These are phyloP conservation scores for Cryptococcus sp. DNA, from an alignment of 1,284 basidiomycete genomes.

Conservation along the genomic window DNA sequence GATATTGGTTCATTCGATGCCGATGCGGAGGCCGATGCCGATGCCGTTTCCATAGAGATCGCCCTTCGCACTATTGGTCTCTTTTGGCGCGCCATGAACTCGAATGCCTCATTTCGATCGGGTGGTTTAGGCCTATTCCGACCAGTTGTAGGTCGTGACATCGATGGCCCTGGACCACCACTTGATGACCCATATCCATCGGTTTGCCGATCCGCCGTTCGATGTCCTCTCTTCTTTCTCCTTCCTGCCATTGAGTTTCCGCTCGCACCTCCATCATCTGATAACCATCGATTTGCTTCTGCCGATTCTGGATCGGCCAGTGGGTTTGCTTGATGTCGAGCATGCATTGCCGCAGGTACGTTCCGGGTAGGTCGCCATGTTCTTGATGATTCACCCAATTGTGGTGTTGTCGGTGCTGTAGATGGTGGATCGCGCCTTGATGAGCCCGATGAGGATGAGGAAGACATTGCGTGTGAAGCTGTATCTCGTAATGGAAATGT, in stretches of 20 bases:
- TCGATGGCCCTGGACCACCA: neutral
- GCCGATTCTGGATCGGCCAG: conserved; percentile 6
- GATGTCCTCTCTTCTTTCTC: conserved; percentile 3
- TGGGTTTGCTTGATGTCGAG: conserved; percentile 9
- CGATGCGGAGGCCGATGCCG: neutral
- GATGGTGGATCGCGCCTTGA: conserved; percentile 4
- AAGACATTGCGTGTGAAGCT: neutral
- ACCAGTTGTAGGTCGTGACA: neutral
- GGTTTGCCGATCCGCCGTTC: neutral
- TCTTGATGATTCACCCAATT: neutral
- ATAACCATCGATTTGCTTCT: conserved; percentile 34
- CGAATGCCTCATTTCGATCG: conserved; percentile 2
- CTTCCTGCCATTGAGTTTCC: conserved; percentile 8
- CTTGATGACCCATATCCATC: neutral
- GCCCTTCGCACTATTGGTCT: neutral
- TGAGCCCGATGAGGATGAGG: conserved; percentile 2
- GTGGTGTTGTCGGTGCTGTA: conserved; percentile 13
- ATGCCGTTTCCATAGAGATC: conserved; percentile 1
- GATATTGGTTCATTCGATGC: no score
- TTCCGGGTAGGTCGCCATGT: conserved; percentile 26
- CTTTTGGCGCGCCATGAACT: neutral
- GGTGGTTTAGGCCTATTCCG: neutral
- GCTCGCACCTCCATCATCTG: conserved; percentile 35
- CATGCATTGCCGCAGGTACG: conserved; percentile 15
- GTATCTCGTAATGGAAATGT: neutral